Conservation (phyloP, 148 eudicot species). For the Silene conica region DNA sequence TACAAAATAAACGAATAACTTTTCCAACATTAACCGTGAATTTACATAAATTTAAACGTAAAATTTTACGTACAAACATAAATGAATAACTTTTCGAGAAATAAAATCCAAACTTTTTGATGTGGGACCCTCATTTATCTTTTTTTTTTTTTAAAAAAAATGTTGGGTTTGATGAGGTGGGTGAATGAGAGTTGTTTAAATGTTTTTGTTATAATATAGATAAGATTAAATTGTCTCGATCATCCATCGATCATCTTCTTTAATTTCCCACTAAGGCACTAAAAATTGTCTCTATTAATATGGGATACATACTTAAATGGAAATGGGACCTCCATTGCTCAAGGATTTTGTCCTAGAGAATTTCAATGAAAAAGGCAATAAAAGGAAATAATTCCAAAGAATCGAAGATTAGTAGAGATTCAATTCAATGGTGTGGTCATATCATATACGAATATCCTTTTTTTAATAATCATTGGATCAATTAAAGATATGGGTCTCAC, state of each 20-base stretch:
- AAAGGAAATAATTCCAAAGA: neutral
- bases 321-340: neutral
- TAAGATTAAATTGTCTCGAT: neutral
- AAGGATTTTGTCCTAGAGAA: constrained; percentile 21
- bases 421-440: constrained; percentile 23
- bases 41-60: no score
- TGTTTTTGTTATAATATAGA: no score
- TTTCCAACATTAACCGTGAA: no score
- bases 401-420: constrained; percentile 9
- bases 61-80: no score
- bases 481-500: constrained; percentile 9
- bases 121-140: no score
- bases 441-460: constrained; percentile 25
- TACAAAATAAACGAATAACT: no score
- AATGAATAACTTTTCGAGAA: no score
- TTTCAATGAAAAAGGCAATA: constrained; percentile 11
- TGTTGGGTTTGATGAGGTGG: no score
- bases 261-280: constrained; percentile 13
- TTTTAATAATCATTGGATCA: constrained; percentile 32
- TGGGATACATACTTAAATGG: constrained; percentile 9
- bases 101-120: no score
- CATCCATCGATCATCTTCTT: neutral
- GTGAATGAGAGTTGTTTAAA: no score
- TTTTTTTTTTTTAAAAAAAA: no score
- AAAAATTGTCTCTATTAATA: constrained; percentile 17